Base-by-base conservation (phyloP, 306 rosid species). In the Arachis hypogaea region DNA sequence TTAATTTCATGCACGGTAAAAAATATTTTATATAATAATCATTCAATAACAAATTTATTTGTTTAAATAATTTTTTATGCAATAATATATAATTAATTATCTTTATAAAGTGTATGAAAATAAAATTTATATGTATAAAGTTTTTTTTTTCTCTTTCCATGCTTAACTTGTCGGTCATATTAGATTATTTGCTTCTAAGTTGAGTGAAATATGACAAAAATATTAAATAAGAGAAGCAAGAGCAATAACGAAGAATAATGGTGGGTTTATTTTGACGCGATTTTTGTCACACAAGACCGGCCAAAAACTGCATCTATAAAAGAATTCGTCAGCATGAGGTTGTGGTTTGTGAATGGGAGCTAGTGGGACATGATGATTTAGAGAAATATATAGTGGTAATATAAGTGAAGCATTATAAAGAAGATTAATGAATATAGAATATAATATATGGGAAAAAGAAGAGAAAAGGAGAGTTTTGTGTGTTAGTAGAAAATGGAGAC, bases 401-500 rank as follows among this genome's bases (percentile, higher is more conserved):
- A 33, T 33, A 33, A 22, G 28, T 22, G 28, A 22, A 22, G 28
- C 4, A 30, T 4, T 60, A 75, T 18, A 33, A 16, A 56, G 46
- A 56, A 66, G 60, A 66, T 43, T n/a, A 56, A 74, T 64, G 41
- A 6, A n/a, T 0, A 33, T 36, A 38, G 0, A 7, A 59, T 4
- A 29, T 7, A 59, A 44, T 44, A 65, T 67, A 58, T 40, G 69
- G 51, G 84, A 71, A 70, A 75, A 70, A 75, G 46, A 70, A 75
- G 46, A 58, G 82, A 73, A 75, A 69, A 62, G 67, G 75, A 75
- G 75, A 76, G 59, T 49, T 71, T 80, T 65, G 69, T 80, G 83
- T 73, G 69, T 69, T 70, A 68, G 50, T 49, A 63, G 68, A 80
- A 74, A 74, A 78, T 64, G 72, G 64, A 60, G 76, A 83, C 88